Conservation (phyloP, 805 yeast species). For the Ogataea trehalophila region DNA sequence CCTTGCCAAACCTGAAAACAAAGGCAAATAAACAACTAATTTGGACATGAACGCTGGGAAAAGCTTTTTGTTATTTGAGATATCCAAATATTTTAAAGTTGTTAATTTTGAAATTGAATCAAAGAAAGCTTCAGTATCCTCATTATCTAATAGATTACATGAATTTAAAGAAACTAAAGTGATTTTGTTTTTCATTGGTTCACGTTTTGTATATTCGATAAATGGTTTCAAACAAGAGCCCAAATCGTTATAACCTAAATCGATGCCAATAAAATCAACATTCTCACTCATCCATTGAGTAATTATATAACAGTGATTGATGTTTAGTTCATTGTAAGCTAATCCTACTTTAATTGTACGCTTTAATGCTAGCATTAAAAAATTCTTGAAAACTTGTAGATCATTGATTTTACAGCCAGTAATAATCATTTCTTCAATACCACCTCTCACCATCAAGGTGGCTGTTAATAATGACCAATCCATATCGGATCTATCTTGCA, state of each 20-base stretch:
- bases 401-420: slow-evolving; percentile 71
- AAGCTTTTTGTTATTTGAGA: slow-evolving; percentile 62
- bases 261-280: slow-evolving; percentile 60
- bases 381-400: slow-evolving; percentile 46
- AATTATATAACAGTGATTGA: slow-evolving; percentile 52
- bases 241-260: slow-evolving; percentile 78
- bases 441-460: slow-evolving; percentile 62
- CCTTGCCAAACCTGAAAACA: slow-evolving; percentile 57
- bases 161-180: slow-evolving; percentile 59
- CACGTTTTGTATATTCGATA: slow-evolving; percentile 27
- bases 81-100: slow-evolving; percentile 63
- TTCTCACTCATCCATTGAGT: slow-evolving; percentile 52
- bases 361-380: slow-evolving; percentile 53
- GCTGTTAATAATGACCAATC: slow-evolving; percentile 79
- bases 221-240: slow-evolving; percentile 34
- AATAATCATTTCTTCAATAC: slow-evolving; percentile 72
- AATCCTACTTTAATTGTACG: slow-evolving; percentile 65
- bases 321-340: slow-evolving; percentile 64
- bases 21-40: slow-evolving; percentile 61
- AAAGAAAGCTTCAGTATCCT: slow-evolving; percentile 46
- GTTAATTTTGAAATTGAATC: slow-evolving; percentile 49
- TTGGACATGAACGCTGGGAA: slow-evolving; percentile 59
- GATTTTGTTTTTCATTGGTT: slow-evolving; percentile 23
- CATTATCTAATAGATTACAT: slow-evolving; percentile 50
- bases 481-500: slow-evolving; percentile 62